Conservation (phyloP, 1,284 basidiomycete species). For the Sanguinoderma infundibulare region DNA sequence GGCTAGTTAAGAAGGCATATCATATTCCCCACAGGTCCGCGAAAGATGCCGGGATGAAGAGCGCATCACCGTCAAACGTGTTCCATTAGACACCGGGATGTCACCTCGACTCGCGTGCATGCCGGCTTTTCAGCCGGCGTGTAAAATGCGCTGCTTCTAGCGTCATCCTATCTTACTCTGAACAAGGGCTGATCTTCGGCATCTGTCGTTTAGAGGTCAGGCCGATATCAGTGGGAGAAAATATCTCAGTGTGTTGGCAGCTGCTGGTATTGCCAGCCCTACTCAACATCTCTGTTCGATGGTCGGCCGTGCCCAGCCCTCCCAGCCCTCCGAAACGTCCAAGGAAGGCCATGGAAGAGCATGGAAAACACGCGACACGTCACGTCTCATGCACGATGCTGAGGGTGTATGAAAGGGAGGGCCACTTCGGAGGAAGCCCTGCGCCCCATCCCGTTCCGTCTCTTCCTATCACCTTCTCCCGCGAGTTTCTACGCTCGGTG, state of each 20-base stretch:
- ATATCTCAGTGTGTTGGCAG: background rate
- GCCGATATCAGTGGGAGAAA: background rate
- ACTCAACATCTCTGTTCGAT: background rate
- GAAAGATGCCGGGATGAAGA: background rate
- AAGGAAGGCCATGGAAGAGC: background rate
- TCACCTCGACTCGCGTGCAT: background rate
- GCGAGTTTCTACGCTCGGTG: background rate
- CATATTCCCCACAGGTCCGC: background rate
- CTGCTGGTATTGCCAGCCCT: background rate
- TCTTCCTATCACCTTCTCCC: background rate
- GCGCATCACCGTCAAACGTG: background rate
- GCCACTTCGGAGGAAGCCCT: background rate
- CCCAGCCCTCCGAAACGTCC: background rate
- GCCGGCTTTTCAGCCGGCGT: background rate
- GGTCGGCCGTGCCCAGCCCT: background rate
- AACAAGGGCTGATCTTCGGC: background rate
- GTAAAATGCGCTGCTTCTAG: background rate
- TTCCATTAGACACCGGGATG: background rate
- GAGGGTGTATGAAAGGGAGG: background rate
- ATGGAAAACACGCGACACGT: background rate
- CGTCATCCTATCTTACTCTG: background rate
- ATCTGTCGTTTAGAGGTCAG: background rate
- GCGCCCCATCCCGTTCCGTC: background rate
- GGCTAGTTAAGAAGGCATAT: background rate
- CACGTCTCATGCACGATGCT: background rate